Conservation (phyloP, 2,329 filamentous ascomycete genomes). For the Penicillium nordicum region DNA sequence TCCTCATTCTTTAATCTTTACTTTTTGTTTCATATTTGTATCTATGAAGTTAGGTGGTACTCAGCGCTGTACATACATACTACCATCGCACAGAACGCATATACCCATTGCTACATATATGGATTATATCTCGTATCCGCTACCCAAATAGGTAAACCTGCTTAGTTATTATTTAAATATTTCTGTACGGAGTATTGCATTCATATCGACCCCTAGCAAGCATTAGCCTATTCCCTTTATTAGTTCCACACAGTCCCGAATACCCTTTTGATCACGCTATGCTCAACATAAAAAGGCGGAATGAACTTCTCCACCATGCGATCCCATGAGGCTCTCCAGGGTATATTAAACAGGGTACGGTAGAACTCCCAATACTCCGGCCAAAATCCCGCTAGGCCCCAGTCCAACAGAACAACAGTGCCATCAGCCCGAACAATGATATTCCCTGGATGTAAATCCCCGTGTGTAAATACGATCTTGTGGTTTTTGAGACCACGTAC, state of each 20-base stretch:
- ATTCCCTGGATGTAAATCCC: not conserved
- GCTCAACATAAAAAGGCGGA: not conserved
- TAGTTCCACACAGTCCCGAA: not conserved
- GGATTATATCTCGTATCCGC: not conserved
- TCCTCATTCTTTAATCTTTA: not conserved
- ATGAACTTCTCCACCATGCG: not conserved
- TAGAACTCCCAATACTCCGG: not conserved
- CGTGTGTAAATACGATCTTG: not conserved
- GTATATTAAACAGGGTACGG: not conserved
- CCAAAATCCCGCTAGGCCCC: not conserved
- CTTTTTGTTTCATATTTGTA: slow-evolving; percentile 2
- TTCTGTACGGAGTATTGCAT: not conserved
- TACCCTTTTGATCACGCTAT: not conserved
- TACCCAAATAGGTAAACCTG: not conserved
- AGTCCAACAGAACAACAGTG: not conserved
- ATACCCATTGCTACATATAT: not conserved
- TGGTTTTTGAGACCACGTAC: not conserved
- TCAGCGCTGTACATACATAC: not conserved
- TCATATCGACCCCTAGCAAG: too few species aligned
- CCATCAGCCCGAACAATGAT: not conserved
- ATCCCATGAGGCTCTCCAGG: not conserved
- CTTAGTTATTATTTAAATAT: too few species aligned
- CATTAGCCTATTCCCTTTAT: not conserved
- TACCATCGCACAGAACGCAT: not conserved
- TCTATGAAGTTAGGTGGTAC: not conserved